Percentiles rank a stretch among this genome's conserved stretches.
Evolutionary conservation across 768 basidiomycete genomes (phyloP).

Genomic region (Boletales sp.): DNA sequence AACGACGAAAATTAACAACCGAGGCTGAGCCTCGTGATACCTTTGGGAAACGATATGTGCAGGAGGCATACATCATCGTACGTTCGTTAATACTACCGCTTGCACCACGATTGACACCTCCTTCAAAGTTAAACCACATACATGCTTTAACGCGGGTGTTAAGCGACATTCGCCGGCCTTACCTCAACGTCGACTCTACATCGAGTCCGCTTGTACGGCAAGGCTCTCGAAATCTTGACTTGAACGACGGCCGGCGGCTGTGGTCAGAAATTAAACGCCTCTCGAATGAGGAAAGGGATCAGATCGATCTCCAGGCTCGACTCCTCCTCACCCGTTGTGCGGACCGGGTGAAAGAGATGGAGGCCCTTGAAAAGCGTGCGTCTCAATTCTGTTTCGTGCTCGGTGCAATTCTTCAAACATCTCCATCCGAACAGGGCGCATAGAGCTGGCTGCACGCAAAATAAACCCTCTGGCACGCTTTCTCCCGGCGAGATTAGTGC

Average conservation of each 20-base stretch:
- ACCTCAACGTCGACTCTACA: conserved; percentile 75
- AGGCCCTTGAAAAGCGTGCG: conserved; percentile 85
- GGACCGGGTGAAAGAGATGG: conserved; percentile 84
- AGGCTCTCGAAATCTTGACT: conserved; percentile 50
- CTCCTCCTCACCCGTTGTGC: conserved; percentile 83
- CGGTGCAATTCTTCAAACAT: conserved; percentile 16
- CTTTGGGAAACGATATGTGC: conserved; percentile 63
- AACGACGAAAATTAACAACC: conserved; percentile 44
- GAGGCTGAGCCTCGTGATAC: conserved; percentile 38
- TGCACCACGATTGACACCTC: not conserved
- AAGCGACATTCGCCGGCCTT: conserved; percentile 73
- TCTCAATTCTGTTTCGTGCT: conserved; percentile 12
- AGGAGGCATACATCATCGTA: conserved; percentile 74
- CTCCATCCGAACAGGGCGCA: conserved; percentile 48
- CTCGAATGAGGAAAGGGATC: conserved; percentile 89
- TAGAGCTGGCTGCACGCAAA: conserved; percentile 60
- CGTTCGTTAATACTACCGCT: conserved; percentile 9
- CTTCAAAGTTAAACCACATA: conserved; percentile 65
- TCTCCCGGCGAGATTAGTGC: conserved; percentile 66
- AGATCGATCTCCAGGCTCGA: conserved; percentile 90
- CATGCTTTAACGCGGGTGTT: conserved; percentile 70
- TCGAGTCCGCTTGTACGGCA: conserved; percentile 50
- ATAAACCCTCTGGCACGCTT: conserved; percentile 64
- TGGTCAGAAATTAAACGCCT: conserved; percentile 71
- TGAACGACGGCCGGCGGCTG: conserved; percentile 44